Evolutionary conservation across 2,329 filamentous ascomycete species (phyloP).

Genomic region (Metarhizium humberi): DNA sequence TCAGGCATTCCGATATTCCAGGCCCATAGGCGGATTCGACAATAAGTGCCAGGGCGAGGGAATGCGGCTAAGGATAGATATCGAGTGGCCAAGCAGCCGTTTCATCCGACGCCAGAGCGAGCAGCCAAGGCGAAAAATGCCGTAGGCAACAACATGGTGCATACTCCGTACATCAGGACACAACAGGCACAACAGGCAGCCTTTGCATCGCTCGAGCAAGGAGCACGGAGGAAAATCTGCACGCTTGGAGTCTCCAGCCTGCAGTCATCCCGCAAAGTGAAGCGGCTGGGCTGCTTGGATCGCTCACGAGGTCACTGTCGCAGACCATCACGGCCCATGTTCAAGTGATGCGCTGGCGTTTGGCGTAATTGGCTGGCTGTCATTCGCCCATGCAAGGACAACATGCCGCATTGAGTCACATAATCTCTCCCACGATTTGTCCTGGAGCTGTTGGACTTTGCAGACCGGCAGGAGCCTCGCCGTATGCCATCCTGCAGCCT

Average conservation of each 20-base stretch:
- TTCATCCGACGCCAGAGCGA: background rate
- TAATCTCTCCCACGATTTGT: too few relatives aligned
- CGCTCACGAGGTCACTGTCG: background rate
- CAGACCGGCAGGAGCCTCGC: too few relatives aligned
- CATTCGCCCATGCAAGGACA: background rate
- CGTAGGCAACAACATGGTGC: too few relatives aligned
- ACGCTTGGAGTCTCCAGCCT: background rate
- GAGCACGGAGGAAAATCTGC: too few relatives aligned
- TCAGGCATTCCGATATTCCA: background rate
- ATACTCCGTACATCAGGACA: too few relatives aligned
- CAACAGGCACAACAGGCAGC: too few relatives aligned
- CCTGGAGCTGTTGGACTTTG: too few relatives aligned
- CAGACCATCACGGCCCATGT: background rate
- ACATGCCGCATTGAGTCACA: background rate
- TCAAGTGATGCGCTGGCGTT: constrained; percentile 1
- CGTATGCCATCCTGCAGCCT: too few relatives aligned
- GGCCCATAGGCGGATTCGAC: too few relatives aligned
- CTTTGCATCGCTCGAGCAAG: too few relatives aligned
- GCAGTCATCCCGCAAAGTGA: background rate
- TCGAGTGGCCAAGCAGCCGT: background rate
- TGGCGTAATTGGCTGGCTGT: background rate
- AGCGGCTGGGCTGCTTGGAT: background rate
- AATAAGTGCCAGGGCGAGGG: too few relatives aligned
- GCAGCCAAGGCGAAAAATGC: background rate
- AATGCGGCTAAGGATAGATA: too few relatives aligned